Conservation (phyloP, 2,329 filamentous ascomycete species). For the Claviceps citrina region DNA sequence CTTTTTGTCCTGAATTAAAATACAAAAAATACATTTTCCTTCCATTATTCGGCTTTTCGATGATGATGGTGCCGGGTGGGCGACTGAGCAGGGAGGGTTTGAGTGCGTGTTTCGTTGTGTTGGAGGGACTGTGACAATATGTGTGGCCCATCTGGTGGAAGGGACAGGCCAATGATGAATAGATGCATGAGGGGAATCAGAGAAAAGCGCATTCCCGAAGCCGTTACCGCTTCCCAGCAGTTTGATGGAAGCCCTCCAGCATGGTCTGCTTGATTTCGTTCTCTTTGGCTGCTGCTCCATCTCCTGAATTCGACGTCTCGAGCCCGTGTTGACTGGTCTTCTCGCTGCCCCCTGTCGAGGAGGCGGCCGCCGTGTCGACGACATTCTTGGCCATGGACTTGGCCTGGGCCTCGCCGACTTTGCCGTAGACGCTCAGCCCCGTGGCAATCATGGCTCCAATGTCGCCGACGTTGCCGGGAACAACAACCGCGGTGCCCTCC, state of each 20-base stretch:
- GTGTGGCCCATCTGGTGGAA: no score
- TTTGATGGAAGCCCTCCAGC: conserved; percentile 25
- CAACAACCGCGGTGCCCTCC: conserved; percentile 88
- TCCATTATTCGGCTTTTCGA: no score
- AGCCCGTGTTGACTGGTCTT: conserved; percentile 8
- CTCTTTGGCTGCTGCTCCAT: conserved; percentile 6
- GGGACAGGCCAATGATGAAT: no score
- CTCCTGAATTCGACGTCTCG: conserved; percentile 8
- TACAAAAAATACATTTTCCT: no score
- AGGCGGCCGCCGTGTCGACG: conserved; percentile 18
- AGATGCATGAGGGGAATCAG: no score
- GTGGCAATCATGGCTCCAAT: conserved; percentile 95
- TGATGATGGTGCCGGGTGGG: no score
- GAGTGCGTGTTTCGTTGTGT: no score
- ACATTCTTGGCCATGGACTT: conserved; percentile 45
- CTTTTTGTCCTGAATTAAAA: no score
- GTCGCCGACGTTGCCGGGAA: conserved; percentile 92
- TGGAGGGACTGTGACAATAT: no score
- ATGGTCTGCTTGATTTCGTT: conserved; percentile 24
- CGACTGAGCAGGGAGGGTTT: no score
- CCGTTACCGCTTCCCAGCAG: conserved; percentile 19
- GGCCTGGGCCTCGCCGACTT: conserved; percentile 69
- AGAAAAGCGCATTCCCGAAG: conserved; percentile 6
- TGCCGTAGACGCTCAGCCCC: conserved; percentile 87
- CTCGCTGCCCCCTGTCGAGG: conserved; percentile 8